Base-by-base conservation (phyloP, 208 protist genomes). In the Wallacemonas sp. region DNA sequence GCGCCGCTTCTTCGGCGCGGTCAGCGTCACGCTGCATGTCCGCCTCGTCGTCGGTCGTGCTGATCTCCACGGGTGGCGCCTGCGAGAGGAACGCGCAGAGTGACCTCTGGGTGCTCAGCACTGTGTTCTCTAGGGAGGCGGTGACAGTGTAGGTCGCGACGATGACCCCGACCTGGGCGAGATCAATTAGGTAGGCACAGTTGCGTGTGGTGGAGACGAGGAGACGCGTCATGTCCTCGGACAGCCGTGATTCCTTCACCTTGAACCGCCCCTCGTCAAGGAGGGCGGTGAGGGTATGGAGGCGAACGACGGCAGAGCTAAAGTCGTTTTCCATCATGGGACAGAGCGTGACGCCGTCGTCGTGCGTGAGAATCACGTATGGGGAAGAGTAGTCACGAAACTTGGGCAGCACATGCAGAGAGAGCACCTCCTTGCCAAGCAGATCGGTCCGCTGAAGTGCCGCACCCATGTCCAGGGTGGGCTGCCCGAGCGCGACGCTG, bases 351-450 rank as follows among this genome's bases (percentile, higher is more conserved):
- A 82, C 28, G 8, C 41, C 38, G 17, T 70, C 66, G 22, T 38
- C 22, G 62, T 77, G 74, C 11, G 46, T 67, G 59, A 84, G 53
- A 36, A 88, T 62, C 22, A 71, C 61, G 49, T 80, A 82, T 47
- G 75, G 61, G 2, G 38, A 53, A 15, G 49, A 2, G 14, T 74
- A 66, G 58, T 80, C 75, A 17, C 70, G 55, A 41, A 77, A 88
- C 11, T 71, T 63, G 62, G 56, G 36, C 51, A 88, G 24, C 26
- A 66, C 62, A 33, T 84, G 34, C 51, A 88, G 63, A 0, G 66
- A 55, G n/a, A 79, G 63, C 17, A 88, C 64, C 55, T 82, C 68
- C 21, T 33, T 42, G 33, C 49, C 45, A 19, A 69, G 22, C 31
- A 70, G 34, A 21, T 26, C 49, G 1, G 67, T 45, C 15, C 44